phyloP scores from a whole-genome alignment of 2,329 filamentous ascomycete species.

The Fusarium liriodendri region DNA sequence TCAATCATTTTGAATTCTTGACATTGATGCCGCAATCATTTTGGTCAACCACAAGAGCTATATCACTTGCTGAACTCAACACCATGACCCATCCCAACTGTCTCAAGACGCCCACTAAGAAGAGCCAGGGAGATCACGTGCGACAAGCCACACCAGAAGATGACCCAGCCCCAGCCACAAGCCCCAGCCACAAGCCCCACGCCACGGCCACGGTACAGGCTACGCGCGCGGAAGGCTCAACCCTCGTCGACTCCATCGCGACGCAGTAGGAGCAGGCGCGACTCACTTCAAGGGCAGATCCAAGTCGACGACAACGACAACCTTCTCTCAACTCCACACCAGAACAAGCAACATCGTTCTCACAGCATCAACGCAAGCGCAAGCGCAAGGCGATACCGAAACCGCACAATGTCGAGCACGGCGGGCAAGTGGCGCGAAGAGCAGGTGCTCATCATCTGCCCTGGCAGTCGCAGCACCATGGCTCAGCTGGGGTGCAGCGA shows the following conservation, averaged over 20 bases:
- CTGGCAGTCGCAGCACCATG: slow-evolving; percentile 89
- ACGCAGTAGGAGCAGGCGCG: slow-evolving; percentile 22
- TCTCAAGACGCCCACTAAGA: slow-evolving; percentile 17
- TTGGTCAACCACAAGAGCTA: background rate
- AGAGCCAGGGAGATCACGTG: slow-evolving; percentile 24
- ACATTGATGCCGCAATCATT: background rate
- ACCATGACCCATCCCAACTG: background rate
- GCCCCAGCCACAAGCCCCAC: slow-evolving; percentile 17
- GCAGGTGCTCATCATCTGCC: slow-evolving; percentile 77
- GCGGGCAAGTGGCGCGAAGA: slow-evolving; percentile 72
- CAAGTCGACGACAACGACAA: slow-evolving; percentile 13
- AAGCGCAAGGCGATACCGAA: slow-evolving; percentile 9
- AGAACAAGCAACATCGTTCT: background rate
- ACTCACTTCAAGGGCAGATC: background rate
- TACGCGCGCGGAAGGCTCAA: slow-evolving; percentile 42
- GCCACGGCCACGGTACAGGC: slow-evolving; percentile 39
- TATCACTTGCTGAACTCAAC: background rate
- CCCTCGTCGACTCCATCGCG: slow-evolving; percentile 35
- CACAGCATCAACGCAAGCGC: slow-evolving; percentile 2
- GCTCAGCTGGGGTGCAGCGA: slow-evolving; percentile 91
- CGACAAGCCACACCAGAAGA: slow-evolving; percentile 14
- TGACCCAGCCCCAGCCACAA: slow-evolving; percentile 25
- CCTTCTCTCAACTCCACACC: slow-evolving; percentile 14
- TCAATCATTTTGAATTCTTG: background rate
- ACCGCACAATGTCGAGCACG: slow-evolving; percentile 63